Evolutionary conservation across 257 asterid species (phyloP), one percentile per base, ranked within the genome.

Genomic region (Lycium barbarum): DNA sequence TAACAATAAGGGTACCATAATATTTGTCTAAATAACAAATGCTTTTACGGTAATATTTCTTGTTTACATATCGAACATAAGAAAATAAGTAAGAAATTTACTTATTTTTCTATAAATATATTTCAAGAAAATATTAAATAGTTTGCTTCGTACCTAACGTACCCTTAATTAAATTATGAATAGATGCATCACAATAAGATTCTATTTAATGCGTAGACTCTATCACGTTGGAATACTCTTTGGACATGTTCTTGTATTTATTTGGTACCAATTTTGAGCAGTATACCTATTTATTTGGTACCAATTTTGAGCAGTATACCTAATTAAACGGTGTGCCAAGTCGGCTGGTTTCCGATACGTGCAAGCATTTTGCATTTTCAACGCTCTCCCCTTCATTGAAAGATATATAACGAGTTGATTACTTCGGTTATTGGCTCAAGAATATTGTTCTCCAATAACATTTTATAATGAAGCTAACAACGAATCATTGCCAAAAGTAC

Each of bases 281-380:
- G 18, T 35, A 66, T 33, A 15, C 35, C 54, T 33, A 33, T 33
- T 35, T 73, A 73, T 26, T 40, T 70, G 22, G 54, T 70, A 14
- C 22, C 78, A 70, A 70, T 53, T 38, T 70, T 70, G 45, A 76
- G 47, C 8, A 13, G 18, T 35, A 66, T 33, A 15, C 35, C 54
- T 33, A 33, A 66, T 35, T 73, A 73, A 72, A 47, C 59, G 20
- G 61, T 73, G 81, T 47, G 3, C 61, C 20, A 47, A 20, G 9
- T 53, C 61, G 2, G 20, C 43, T 73, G 38, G 18, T 43, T n/a
- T 73, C 12, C 61, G 3, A 49, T 76, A 76, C 82, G 82, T 76
- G 82, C 82, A 76, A 76, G 47, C 81, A 76, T 49, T 74, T 74
- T 74, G 59, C 12, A 22, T 76, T 49, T 66, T 66, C 45, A 12